Percentiles rank a stretch among this genome's conserved stretches.
phyloP scores from a whole-genome alignment of 2,329 filamentous ascomycete species.

The Aspergillus candidus region DNA sequence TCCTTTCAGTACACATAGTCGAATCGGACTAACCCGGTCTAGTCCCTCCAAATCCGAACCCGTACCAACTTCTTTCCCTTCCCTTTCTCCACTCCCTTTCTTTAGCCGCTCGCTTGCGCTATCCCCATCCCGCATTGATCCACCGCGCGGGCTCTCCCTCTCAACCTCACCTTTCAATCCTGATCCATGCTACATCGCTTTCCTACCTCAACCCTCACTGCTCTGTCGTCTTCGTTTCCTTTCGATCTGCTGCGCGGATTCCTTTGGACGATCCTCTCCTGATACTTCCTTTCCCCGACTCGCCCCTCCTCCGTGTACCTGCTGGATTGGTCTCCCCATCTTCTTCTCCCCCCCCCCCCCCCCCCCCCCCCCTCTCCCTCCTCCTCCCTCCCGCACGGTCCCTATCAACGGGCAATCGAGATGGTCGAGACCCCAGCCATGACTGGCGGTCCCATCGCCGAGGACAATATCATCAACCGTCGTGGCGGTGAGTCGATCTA shows the following conservation, averaged over 20 bases:
- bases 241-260: too few species aligned
- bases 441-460: conserved; percentile 52
- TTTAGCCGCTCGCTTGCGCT: conserved; percentile 22
- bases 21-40: background rate
- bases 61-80: conserved; percentile 6
- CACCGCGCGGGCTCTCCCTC: conserved; percentile 7
- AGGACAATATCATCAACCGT: conserved; percentile 94
- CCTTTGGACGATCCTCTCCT: conserved; percentile 17
- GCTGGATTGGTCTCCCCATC: conserved; percentile 29
- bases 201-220: conserved; percentile 8
- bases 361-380: conserved; percentile 4
- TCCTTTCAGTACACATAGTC: conserved; percentile 2
- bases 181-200: conserved; percentile 28
- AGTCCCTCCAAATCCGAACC: conserved; percentile 4
- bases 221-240: too few species aligned
- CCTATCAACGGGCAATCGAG: conserved; percentile 18
- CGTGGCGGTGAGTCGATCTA: conserved; percentile 93
- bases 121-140: conserved; percentile 22
- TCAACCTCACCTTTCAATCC: conserved; percentile 13
- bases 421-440: conserved; percentile 33
- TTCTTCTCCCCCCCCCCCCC: conserved; percentile 19
- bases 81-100: conserved; percentile 15
- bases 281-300: conserved; percentile 14
- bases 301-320: conserved; percentile 17
- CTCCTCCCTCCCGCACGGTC: conserved; percentile 9